Percentiles rank a stretch among this genome's conserved stretches.
Evolutionary conservation across 2,329 filamentous ascomycete species (phyloP).

Genomic region (Talaromyces sp.): DNA sequence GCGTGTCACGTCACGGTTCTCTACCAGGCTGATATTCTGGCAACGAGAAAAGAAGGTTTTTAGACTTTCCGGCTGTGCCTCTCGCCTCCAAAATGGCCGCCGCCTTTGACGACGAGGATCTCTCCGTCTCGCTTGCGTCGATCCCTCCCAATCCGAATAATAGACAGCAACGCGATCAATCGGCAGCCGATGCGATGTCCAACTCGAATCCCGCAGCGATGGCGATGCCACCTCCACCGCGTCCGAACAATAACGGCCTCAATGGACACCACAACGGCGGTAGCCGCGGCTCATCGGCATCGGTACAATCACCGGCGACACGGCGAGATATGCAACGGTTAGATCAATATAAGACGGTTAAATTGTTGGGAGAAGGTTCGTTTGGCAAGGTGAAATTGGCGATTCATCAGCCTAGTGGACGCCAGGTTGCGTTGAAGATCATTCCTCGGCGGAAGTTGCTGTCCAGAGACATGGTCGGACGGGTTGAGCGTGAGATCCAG

Average conservation of each 20-base stretch:
- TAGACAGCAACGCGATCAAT: slow-evolving; percentile 24
- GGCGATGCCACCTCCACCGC: slow-evolving; percentile 38
- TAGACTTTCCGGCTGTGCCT: slow-evolving; percentile 2
- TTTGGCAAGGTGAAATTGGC: slow-evolving; percentile 99
- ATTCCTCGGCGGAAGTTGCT: slow-evolving; percentile 95
- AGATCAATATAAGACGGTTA: slow-evolving; percentile 85
- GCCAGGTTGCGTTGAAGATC: slow-evolving; percentile 97
- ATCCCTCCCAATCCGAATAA: slow-evolving; percentile 29
- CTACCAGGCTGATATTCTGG: not conserved
- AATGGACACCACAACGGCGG: slow-evolving; percentile 7
- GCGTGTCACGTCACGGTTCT: not conserved
- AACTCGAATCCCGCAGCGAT: slow-evolving; percentile 33
- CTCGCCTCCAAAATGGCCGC: slow-evolving; percentile 31
- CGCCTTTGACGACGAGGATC: slow-evolving; percentile 73
- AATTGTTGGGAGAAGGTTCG: slow-evolving; percentile 90
- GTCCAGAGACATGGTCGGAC: slow-evolving; percentile 94
- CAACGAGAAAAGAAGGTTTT: not conserved
- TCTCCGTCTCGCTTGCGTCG: slow-evolving; percentile 65
- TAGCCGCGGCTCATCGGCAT: slow-evolving; percentile 22
- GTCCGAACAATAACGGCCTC: slow-evolving; percentile 25
- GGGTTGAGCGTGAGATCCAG: slow-evolving; percentile 96
- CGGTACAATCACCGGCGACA: slow-evolving; percentile 45
- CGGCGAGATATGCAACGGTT: slow-evolving; percentile 72
- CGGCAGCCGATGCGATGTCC: slow-evolving; percentile 24
- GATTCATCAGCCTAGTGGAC: slow-evolving; percentile 83